phyloP scores from a whole-genome alignment of 371 early-diverging fungal genomes.

The Mortierella sp. region DNA sequence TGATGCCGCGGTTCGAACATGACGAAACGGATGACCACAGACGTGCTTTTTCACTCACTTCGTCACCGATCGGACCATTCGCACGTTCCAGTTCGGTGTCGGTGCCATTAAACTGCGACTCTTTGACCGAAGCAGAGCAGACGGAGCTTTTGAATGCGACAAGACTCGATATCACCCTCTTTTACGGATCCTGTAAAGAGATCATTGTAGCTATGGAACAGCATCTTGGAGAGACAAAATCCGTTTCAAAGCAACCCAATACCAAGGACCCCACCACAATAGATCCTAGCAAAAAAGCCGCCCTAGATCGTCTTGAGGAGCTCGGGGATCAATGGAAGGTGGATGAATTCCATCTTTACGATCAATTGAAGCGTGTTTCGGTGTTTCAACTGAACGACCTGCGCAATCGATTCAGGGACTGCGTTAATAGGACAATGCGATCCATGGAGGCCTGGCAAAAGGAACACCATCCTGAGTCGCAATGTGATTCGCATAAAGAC shows the following conservation, averaged over 20 bases:
- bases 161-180: constrained; percentile 55
- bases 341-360: constrained; percentile 46
- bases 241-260: constrained; percentile 18
- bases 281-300: constrained; percentile 33
- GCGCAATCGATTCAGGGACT: constrained; percentile 41
- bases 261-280: constrained; percentile 1
- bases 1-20: constrained; percentile 34
- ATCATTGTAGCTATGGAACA: constrained; percentile 55
- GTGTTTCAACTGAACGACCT: constrained; percentile 36
- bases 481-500: neutral
- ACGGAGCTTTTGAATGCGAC: constrained; percentile 19
- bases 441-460: constrained; percentile 52
- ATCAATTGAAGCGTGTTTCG: constrained; percentile 32
- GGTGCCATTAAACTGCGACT: constrained; percentile 23
- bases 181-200: constrained; percentile 57
- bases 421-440: constrained; percentile 38
- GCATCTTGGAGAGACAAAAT: constrained; percentile 46
- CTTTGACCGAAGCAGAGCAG: constrained; percentile 39
- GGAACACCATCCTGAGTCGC: constrained; percentile 20
- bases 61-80: constrained; percentile 9
- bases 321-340: constrained; percentile 41
- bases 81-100: constrained; percentile 11
- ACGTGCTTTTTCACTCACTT: constrained; percentile 13
- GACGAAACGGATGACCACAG: constrained; percentile 20
- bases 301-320: constrained; percentile 34